Conservation (phyloP, 2,329 filamentous ascomycete genomes). For the Colletotrichum sp. region DNA sequence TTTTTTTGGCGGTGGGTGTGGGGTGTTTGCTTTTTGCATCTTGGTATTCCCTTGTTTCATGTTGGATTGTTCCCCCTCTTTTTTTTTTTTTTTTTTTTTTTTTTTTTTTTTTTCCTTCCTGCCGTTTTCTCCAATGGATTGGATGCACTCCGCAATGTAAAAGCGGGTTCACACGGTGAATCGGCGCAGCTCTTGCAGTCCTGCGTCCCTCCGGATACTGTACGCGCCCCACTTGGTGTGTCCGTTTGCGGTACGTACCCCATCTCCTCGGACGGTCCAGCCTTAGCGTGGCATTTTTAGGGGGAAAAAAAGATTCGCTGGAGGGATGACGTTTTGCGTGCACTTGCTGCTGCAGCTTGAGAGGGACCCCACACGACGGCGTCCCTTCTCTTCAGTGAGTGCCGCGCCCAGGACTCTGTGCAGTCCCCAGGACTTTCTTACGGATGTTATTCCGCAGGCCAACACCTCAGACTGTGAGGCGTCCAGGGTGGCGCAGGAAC, state of each 20-base stretch:
- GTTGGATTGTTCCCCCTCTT: no score
- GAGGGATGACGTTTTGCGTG: constrained; percentile 14
- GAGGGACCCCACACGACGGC: background rate
- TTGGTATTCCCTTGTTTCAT: no score
- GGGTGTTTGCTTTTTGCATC: no score
- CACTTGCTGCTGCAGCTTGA: background rate
- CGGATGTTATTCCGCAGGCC: background rate
- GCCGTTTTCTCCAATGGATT: background rate
- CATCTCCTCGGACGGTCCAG: background rate
- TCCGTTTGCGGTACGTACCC: background rate
- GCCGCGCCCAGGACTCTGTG: background rate
- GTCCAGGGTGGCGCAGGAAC: background rate
- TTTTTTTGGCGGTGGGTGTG: no score
- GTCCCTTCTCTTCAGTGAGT: background rate
- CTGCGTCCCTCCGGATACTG: background rate
- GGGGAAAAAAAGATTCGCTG: background rate
- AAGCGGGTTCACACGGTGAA: background rate
- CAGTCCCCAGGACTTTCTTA: background rate
- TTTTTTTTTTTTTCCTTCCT: background rate
- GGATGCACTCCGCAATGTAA: background rate
- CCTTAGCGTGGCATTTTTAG: constrained; percentile 4
- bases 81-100: background rate
- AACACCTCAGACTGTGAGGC: background rate
- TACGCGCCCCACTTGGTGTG: background rate
- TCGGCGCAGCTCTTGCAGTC: background rate